Base-by-base conservation (phyloP, 352 stramenopile genomes). In the Globisporangium canariense region DNA sequence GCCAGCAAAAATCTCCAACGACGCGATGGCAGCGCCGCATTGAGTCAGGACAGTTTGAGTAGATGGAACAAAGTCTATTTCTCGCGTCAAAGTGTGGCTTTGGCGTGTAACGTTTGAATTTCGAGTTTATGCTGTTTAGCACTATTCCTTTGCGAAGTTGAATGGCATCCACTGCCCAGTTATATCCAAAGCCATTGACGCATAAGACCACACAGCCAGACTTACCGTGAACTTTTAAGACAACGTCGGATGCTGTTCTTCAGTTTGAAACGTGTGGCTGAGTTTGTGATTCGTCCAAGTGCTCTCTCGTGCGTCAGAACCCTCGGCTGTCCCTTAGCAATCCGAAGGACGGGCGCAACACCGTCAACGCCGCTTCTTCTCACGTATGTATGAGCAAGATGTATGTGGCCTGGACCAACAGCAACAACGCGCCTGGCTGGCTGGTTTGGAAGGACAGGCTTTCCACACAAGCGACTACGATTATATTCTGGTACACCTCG, bases 21-120 rank as follows among this genome's bases (percentile, higher is more conserved):
- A 43, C 36, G 32, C 53, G 53, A 59, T 59, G 53, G 53, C 53
- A 59, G 34, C n/a, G 41, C 11, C 53, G 53, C 53, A 60, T 60
- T 47, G 53, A 60, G 20, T 20, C n/a, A 0, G 53, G 53, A 3
- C 25, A 34, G 34, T 60, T 49, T n/a, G 34, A 30, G 14, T 60
- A 60, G 20, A 25, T 22, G 28, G 2, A 10, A 40, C 2, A 22
- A 45, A 6, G 40, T 45, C 10, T n/a, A n/a, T 1, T 18, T 1
- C 0, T 45, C 1, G 3, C n/a, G 25, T 13, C 22, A 11, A 7
- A 3, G 1, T 55, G 25, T n/a, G n/a, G n/a, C n/a, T n/a, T n/a
- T n/a, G n/a, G n/a, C n/a, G n/a, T n/a, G n/a, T n/a, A n/a, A n/a
- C n/a, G n/a, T n/a, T n/a, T n/a, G n/a, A n/a, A n/a, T n/a, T n/a